A percentile compares a stretch with the other conserved stretches of the same genome.
Conservation (phyloP, 306 rosid genomes). For the Prunus mira region DNA sequence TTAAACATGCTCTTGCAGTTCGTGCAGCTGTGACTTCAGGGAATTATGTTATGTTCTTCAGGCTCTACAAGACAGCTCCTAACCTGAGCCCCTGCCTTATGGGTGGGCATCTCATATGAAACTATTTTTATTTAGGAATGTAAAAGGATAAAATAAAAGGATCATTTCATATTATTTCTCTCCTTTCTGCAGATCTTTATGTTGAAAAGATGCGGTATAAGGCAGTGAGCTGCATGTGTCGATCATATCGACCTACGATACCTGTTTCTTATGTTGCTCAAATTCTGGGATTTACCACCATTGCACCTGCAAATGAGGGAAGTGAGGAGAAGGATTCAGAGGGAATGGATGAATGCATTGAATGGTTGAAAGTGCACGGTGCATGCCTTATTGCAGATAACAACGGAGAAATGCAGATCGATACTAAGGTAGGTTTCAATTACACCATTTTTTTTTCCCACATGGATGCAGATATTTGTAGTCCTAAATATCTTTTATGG, state of each 20-base stretch:
- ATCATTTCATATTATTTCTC: neutral
- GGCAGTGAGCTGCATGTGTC: conserved; percentile 89
- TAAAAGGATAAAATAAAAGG: neutral
- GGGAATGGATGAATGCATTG: conserved; percentile 77
- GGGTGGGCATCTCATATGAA: conserved; percentile 52
- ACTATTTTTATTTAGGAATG: neutral
- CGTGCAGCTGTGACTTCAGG: conserved; percentile 91
- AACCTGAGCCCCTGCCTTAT: conserved; percentile 82
- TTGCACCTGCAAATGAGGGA: conserved; percentile 36
- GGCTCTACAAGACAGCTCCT: conserved; percentile 87
- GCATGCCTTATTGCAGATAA: conserved; percentile 61
- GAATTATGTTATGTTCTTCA: conserved; percentile 79
- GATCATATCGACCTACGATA: conserved; percentile 88
- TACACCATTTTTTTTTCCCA: neutral
- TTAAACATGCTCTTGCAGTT: conserved; percentile 92
- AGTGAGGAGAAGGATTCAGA: conserved; percentile 52
- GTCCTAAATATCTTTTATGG: neutral
- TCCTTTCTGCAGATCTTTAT: conserved; percentile 60
- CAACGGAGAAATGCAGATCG: conserved; percentile 66
- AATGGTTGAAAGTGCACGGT: conserved; percentile 95
- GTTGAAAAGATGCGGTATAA: conserved; percentile 94
- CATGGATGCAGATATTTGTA: neutral
- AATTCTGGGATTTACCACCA: conserved; percentile 69
- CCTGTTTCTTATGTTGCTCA: conserved; percentile 77
- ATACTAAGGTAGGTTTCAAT: conserved; percentile 63